Percentiles rank a stretch among this genome's conserved stretches.
phyloP scores from a whole-genome alignment of 371 early-diverging fungal species.

The Zychaea mexicana region DNA sequence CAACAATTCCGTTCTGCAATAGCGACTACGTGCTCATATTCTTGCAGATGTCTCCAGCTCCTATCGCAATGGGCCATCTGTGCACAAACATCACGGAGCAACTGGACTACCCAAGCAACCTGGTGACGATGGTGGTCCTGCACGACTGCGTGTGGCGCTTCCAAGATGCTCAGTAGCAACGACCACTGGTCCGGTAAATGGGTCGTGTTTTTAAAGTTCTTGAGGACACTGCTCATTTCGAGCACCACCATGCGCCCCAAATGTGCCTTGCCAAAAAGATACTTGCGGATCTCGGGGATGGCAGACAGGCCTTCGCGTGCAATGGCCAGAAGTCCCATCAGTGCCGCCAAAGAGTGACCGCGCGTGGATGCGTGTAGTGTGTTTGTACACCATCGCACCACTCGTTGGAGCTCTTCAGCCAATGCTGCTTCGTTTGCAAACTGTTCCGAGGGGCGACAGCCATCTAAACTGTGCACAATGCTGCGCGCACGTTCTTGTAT shows the following conservation, averaged over 20 bases:
- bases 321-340: constrained; percentile 28
- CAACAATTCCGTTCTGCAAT: constrained; percentile 14
- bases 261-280: constrained; percentile 35
- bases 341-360: constrained; percentile 13
- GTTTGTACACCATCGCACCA: constrained; percentile 22
- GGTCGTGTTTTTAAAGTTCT: constrained; percentile 26
- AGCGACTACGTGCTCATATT: constrained; percentile 17
- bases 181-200: constrained; percentile 1
- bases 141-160: constrained; percentile 1
- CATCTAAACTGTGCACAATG: constrained; percentile 30
- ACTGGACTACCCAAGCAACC: constrained; percentile 1
- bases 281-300: constrained; percentile 30
- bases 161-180: neutral
- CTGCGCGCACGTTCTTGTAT: constrained; percentile 20
- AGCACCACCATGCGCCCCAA: constrained; percentile 35
- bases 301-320: constrained; percentile 26
- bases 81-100: constrained; percentile 7
- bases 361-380: constrained; percentile 17
- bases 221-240: constrained; percentile 35
- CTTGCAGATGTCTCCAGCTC: constrained; percentile 14
- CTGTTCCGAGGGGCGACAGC: constrained; percentile 32
- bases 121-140: neutral
- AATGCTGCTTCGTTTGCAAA: constrained; percentile 30
- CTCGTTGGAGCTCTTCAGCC: constrained; percentile 19
- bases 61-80: constrained; percentile 13